Evolutionary conservation across 2,329 filamentous ascomycete genomes (phyloP).

Genomic region (Scedosporium boydii): DNA sequence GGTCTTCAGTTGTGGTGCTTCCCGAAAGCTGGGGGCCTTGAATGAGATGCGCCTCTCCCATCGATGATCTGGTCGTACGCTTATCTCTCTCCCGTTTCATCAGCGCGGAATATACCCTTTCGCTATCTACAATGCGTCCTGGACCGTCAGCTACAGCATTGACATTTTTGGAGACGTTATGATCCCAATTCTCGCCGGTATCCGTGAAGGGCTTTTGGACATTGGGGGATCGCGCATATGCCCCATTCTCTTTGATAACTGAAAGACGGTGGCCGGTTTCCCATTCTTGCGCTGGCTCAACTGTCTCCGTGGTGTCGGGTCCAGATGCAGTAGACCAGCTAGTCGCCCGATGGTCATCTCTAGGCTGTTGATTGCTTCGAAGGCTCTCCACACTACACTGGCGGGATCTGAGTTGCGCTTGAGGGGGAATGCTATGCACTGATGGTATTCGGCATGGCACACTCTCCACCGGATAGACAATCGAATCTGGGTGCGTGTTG

Average conservation of each 20-base stretch:
- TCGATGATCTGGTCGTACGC: conserved; percentile 9
- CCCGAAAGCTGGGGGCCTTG: conserved; percentile 9
- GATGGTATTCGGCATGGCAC: neutral
- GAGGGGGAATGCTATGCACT: neutral
- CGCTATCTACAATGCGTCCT: conserved; percentile 35
- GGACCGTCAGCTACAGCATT: neutral
- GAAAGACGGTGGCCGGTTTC: conserved; percentile 47
- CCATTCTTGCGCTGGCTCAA: conserved; percentile 40
- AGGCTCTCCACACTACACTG: conserved; percentile 46
- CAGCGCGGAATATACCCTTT: conserved; percentile 55
- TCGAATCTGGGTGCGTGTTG: conserved; percentile 5
- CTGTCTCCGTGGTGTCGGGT: conserved; percentile 25
- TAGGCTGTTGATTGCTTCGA: conserved; percentile 26
- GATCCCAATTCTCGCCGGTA: neutral
- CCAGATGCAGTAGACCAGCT: conserved; percentile 46
- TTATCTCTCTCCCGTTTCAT: conserved; percentile 43
- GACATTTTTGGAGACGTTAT: neutral
- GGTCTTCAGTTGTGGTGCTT: neutral
- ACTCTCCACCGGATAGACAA: conserved; percentile 3
- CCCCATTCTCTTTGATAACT: conserved; percentile 50
- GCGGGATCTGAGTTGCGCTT: conserved; percentile 38
- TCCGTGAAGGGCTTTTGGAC: neutral
- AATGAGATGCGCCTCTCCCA: conserved; percentile 5
- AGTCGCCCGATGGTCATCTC: conserved; percentile 56
- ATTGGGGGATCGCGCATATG: conserved; percentile 17